Evolutionary conservation across 2,329 filamentous ascomycete genomes (phyloP).

Genomic region (Ophidiomyces ophidiicola): DNA sequence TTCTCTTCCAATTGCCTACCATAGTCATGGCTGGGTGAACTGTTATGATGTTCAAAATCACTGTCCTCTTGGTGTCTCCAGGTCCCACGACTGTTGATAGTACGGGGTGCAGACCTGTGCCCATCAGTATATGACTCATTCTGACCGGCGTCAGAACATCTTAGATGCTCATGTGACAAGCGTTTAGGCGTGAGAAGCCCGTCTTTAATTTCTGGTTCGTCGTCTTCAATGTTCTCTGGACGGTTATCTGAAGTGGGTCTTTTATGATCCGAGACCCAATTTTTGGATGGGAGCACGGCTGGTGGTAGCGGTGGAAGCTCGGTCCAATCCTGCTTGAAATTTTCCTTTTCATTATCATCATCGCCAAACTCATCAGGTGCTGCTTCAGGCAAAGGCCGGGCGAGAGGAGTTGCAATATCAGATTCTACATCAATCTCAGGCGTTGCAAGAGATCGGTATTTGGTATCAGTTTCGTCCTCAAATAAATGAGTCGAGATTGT

Average conservation of each 20-base stretch:
- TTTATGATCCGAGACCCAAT: slow-evolving; percentile 20
- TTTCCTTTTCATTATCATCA: slow-evolving; percentile 14
- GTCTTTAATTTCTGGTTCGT: neutral
- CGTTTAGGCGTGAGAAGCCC: slow-evolving; percentile 17
- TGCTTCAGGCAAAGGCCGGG: slow-evolving; percentile 35
- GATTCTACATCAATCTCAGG: slow-evolving; percentile 40
- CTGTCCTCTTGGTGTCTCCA: slow-evolving; percentile 25
- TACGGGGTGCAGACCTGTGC: slow-evolving; percentile 29
- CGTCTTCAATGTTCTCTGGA: neutral
- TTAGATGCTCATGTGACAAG: slow-evolving; percentile 18
- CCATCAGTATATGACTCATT: slow-evolving; percentile 12
- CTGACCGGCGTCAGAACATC: slow-evolving; percentile 16
- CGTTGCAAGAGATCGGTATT: slow-evolving; percentile 23
- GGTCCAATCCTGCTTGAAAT: slow-evolving; percentile 26
- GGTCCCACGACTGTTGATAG: slow-evolving; percentile 28
- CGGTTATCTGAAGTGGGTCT: slow-evolving; percentile 16
- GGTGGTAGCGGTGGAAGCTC: slow-evolving; percentile 34
- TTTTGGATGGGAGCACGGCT: slow-evolving; percentile 31
- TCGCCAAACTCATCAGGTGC: neutral
- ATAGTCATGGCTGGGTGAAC: slow-evolving; percentile 23
- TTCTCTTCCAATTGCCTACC: slow-evolving; percentile 33
- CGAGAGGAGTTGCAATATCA: slow-evolving; percentile 45
- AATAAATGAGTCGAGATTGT: slow-evolving; percentile 34
- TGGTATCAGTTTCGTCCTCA: slow-evolving; percentile 32
- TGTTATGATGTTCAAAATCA: slow-evolving; percentile 21